These are phyloP conservation scores for Cornus kousa DNA, from an alignment of 148 eudicot species.

Conservation along the genomic window DNA sequence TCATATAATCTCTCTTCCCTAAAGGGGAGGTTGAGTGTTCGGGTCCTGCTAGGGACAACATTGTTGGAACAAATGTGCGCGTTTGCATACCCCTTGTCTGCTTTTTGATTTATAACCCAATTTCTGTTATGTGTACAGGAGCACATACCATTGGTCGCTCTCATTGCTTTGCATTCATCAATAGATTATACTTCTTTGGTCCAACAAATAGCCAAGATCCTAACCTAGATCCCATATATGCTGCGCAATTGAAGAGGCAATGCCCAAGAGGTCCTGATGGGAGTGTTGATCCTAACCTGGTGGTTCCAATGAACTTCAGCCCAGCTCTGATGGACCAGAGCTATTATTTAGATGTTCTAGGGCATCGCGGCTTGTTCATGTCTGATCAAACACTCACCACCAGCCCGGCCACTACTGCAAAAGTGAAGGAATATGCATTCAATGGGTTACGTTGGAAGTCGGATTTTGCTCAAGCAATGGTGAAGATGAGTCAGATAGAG, in stretches of 20 bases:
- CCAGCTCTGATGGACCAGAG: conserved; percentile 11
- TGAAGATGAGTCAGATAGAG: conserved; percentile 25
- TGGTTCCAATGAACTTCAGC: conserved; percentile 17
- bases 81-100: too few species aligned
- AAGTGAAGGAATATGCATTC: background rate
- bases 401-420: background rate
- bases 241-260: conserved; percentile 14
- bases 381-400: conserved; percentile 12
- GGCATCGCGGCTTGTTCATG: conserved; percentile 16
- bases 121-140: conserved; percentile 12
- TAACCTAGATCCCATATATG: conserved; percentile 22
- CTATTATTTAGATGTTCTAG: conserved; percentile 9
- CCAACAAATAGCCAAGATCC: conserved; percentile 21
- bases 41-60: too few species aligned
- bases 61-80: too few species aligned
- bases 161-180: conserved; percentile 29
- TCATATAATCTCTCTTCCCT: too few species aligned
- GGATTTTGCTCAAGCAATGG: conserved; percentile 25
- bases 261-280: conserved; percentile 25
- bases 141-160: conserved; percentile 38
- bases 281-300: conserved; percentile 7
- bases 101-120: too few species aligned
- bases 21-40: too few species aligned
- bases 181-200: conserved; percentile 34
- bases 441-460: background rate